phyloP scores from a whole-genome alignment of 176 grass and related monocot genomes.

The Melocanna baccifera region DNA sequence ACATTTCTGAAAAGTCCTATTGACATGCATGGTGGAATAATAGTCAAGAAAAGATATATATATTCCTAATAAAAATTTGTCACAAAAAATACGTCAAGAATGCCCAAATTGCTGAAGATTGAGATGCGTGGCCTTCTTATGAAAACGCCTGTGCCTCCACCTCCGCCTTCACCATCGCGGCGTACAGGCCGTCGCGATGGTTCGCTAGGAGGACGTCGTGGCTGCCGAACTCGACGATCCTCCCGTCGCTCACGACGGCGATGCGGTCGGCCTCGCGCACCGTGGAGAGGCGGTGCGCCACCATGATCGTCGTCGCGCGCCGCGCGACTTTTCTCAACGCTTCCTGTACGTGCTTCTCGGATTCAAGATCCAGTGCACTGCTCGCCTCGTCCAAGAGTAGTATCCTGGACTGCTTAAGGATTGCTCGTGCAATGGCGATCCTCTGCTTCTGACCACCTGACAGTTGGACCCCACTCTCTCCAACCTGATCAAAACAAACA shows the following conservation, averaged over 20 bases:
- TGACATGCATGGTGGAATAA: not conserved
- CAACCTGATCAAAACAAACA: conserved; percentile 24
- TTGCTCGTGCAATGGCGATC: conserved; percentile 52
- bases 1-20: not conserved
- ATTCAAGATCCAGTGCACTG: conserved; percentile 61
- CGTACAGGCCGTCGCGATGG: conserved; percentile 40
- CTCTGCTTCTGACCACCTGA: conserved; percentile 64
- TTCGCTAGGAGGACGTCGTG: conserved; percentile 17
- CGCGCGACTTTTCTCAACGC: conserved; percentile 17
- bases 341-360: conserved; percentile 53
- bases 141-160: conserved; percentile 52
- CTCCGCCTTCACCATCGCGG: conserved; percentile 52
- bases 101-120: not conserved
- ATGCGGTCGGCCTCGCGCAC: conserved; percentile 54
- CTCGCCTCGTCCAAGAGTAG: conserved; percentile 52
- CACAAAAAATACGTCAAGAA: not conserved
- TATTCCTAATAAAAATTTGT: not conserved
- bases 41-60: not conserved
- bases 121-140: not conserved
- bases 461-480: conserved; percentile 60
- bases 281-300: conserved; percentile 55
- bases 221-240: conserved; percentile 35
- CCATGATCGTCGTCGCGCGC: conserved; percentile 41
- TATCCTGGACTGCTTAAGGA: conserved; percentile 51
- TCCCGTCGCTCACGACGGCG: conserved; percentile 39